A percentile compares a stretch with the other conserved stretches of the same genome.
These are phyloP conservation scores for Hanseniaspora valbyensis DNA, from an alignment of 805 yeast species.

Conservation along the genomic window DNA sequence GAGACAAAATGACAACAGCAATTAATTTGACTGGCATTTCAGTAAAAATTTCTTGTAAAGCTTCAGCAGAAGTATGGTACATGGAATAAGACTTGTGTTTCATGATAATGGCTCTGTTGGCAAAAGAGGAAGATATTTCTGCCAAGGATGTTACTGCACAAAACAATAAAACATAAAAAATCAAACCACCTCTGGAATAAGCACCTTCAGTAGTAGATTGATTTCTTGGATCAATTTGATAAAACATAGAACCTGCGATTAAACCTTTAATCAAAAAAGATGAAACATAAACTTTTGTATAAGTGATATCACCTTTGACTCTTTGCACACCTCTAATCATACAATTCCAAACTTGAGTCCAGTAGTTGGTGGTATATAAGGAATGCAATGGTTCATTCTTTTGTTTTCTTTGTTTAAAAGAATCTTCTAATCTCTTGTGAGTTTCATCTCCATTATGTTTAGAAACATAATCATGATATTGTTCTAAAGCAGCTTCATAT, in stretches of 20 bases:
- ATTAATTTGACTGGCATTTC: slow-evolving; percentile 47
- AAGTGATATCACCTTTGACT: slow-evolving; percentile 46
- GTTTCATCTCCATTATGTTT: slow-evolving; percentile 35
- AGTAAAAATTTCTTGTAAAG: slow-evolving; percentile 44
- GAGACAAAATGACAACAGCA: slow-evolving; percentile 39
- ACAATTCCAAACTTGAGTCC: slow-evolving; percentile 42
- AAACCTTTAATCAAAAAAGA: slow-evolving; percentile 49
- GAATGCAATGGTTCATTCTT: slow-evolving; percentile 32
- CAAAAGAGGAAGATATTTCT: slow-evolving; percentile 49
- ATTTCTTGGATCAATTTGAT: slow-evolving; percentile 32
- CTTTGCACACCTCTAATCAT: slow-evolving; percentile 44
- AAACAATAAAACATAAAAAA: slow-evolving; percentile 50
- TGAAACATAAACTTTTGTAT: slow-evolving; percentile 39
- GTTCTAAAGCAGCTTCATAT: slow-evolving; percentile 31
- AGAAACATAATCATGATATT: slow-evolving; percentile 33
- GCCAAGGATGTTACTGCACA: slow-evolving; percentile 52
- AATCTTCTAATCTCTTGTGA: slow-evolving; percentile 32
- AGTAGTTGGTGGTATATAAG: slow-evolving; percentile 36
- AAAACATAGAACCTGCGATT: slow-evolving; percentile 50
- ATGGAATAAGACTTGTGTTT: slow-evolving; percentile 55
- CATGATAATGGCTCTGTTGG: slow-evolving; percentile 51
- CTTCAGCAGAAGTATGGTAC: slow-evolving; percentile 58
- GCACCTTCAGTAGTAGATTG: slow-evolving; percentile 43
- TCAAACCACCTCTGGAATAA: slow-evolving; percentile 51
- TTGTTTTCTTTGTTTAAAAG: slow-evolving; percentile 35